Percentiles rank a stretch among this genome's conserved stretches.
Conservation (phyloP, 768 basidiomycete species). For the Trametes cingulata region DNA sequence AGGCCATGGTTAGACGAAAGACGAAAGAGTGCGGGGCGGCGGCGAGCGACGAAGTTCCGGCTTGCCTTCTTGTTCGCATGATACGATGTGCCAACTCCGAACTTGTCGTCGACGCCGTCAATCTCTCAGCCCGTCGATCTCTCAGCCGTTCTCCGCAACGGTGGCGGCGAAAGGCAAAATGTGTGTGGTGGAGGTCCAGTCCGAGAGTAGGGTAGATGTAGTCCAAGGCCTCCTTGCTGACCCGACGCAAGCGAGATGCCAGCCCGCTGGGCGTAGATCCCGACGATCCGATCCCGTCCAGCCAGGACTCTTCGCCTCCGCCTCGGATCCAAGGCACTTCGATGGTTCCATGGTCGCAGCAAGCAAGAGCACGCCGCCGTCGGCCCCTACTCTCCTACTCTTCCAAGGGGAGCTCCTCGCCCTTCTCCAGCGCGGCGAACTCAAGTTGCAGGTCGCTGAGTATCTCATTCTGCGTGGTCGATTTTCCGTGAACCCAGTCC, state of each 20-base stretch:
- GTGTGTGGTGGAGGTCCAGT: slow-evolving; percentile 97
- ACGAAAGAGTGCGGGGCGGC: slow-evolving; percentile 96
- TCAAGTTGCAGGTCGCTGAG: slow-evolving; percentile 95
- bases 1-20: slow-evolving; percentile 97
- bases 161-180: slow-evolving; percentile 99
- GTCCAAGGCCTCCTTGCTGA: too few species aligned
- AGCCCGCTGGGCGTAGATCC: slow-evolving; percentile 82
- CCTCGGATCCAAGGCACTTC: slow-evolving; percentile 89
- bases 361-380: slow-evolving; percentile 87
- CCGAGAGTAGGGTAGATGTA: slow-evolving; percentile 96
- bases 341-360: slow-evolving; percentile 92
- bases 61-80: slow-evolving; percentile 98
- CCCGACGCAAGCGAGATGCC: slow-evolving; percentile 82
- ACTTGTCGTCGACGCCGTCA: slow-evolving; percentile 95
- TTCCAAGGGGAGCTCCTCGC: slow-evolving; percentile 94
- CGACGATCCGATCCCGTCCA: slow-evolving; percentile 84
- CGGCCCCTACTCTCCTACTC: too few species aligned
- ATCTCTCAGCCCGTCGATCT: too few species aligned
- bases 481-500: too few species aligned
- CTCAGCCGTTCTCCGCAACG: slow-evolving; percentile 96
- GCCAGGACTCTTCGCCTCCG: slow-evolving; percentile 92
- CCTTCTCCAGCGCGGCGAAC: slow-evolving; percentile 96
- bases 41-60: slow-evolving; percentile 93
- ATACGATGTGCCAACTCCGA: slow-evolving; percentile 97
- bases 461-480: slow-evolving; percentile 98